Percentiles rank a stretch among this genome's conserved stretches.
These are phyloP conservation scores for Coleophoma eucalyptorum DNA, from an alignment of 2,329 filamentous ascomycete species.

Conservation along the genomic window DNA sequence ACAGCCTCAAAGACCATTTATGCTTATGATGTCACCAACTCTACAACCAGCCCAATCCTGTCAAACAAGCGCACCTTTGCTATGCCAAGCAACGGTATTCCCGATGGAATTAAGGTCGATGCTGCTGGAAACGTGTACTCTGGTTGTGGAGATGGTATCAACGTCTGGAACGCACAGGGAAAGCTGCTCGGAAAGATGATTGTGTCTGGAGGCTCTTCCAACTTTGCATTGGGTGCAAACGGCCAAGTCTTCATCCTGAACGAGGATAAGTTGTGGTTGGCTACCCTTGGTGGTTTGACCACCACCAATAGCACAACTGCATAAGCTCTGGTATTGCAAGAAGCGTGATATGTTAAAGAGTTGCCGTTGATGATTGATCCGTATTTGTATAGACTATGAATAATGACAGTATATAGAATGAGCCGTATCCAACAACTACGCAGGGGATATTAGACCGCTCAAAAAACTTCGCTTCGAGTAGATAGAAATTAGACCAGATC, in stretches of 20 bases:
- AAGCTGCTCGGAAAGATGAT: slow-evolving; percentile 52
- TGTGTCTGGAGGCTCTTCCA: slow-evolving; percentile 8
- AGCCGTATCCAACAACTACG: too few species aligned
- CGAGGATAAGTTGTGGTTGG: slow-evolving; percentile 13
- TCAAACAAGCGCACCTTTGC: slow-evolving; percentile 42
- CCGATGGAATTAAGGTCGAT: slow-evolving; percentile 55
- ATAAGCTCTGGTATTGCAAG: neutral
- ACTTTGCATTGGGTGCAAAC: slow-evolving; percentile 11
- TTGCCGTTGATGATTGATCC: too few species aligned
- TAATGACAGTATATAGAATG: too few species aligned
- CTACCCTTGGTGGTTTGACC: neutral
- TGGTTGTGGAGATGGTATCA: slow-evolving; percentile 48
- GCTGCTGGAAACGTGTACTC: slow-evolving; percentile 48
- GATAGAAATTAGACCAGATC: too few species aligned
- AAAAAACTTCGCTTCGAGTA: too few species aligned
- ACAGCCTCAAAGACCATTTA: slow-evolving; percentile 37
- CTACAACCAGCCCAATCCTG: slow-evolving; percentile 1
- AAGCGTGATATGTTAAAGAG: neutral
- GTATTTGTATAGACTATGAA: too few species aligned
- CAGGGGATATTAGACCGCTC: too few species aligned
- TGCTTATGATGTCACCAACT: slow-evolving; percentile 7
- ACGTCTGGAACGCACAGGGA: slow-evolving; percentile 47
- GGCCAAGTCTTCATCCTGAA: slow-evolving; percentile 12
- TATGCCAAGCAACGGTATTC: slow-evolving; percentile 45
- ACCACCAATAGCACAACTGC: neutral